Conservation (phyloP, 257 asterid genomes). For the Linaria vulgaris region DNA sequence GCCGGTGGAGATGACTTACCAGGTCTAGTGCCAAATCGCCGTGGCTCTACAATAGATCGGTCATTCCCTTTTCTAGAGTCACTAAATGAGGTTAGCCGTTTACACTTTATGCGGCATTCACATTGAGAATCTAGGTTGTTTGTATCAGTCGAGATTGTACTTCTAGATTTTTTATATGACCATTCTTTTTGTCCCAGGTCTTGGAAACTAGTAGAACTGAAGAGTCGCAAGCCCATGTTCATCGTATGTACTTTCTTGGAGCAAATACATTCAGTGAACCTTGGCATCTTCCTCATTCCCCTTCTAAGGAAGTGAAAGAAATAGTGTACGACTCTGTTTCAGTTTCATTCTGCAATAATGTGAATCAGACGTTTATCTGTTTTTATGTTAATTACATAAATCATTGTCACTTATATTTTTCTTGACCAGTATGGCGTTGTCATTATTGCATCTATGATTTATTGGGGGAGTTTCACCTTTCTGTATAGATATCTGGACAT, state of each 20-base stretch:
- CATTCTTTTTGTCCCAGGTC: conserved; percentile 45
- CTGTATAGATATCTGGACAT: neutral
- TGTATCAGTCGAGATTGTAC: neutral
- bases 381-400: neutral
- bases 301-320: conserved; percentile 80
- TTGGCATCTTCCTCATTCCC: conserved; percentile 87
- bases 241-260: conserved; percentile 83
- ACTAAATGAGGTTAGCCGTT: conserved; percentile 68
- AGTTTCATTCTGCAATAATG: neutral
- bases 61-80: conserved; percentile 89
- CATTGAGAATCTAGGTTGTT: conserved; percentile 18
- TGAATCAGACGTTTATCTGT: conserved; percentile 11
- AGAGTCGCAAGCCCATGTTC: conserved; percentile 81
- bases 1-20: conserved; percentile 71
- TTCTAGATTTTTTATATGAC: conserved; percentile 16
- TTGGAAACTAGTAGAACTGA: conserved; percentile 83
- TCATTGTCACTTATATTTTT: conserved; percentile 3
- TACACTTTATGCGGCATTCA: neutral
- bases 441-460: neutral
- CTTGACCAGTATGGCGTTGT: conserved; percentile 8
- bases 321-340: conserved; percentile 64
- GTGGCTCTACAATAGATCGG: conserved; percentile 76
- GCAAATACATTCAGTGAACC: conserved; percentile 84
- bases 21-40: conserved; percentile 60
- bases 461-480: conserved; percentile 17